Evolutionary conservation across 2,329 filamentous ascomycete genomes (phyloP).

Genomic region (Orbilia blumenaviensis): DNA sequence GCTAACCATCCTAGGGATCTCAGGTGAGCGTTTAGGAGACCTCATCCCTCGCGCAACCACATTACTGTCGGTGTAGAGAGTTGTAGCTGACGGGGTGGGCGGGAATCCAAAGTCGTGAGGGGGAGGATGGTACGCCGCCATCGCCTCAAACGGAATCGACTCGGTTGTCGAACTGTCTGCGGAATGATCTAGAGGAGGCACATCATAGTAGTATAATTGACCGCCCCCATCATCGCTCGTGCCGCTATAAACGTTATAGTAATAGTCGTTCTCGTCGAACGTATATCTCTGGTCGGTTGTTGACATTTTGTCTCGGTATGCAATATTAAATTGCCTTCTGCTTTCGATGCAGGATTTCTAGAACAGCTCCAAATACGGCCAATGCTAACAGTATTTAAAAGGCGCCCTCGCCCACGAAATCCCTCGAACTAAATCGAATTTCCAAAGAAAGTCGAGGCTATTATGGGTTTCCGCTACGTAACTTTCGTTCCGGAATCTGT

Average conservation of each 20-base stretch:
- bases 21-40: slow-evolving; percentile 49
- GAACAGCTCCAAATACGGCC: background rate
- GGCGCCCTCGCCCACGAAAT: background rate
- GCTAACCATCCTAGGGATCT: slow-evolving; percentile 34
- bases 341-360: slow-evolving; percentile 2
- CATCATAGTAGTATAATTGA: slow-evolving; percentile 43
- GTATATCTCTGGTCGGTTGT: slow-evolving; percentile 40
- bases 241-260: slow-evolving; percentile 44
- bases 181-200: slow-evolving; percentile 25
- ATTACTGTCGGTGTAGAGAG: slow-evolving; percentile 47
- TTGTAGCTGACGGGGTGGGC: slow-evolving; percentile 47
- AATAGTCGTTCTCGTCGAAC: slow-evolving; percentile 50
- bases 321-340: slow-evolving; percentile 14
- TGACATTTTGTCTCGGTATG: slow-evolving; percentile 24
- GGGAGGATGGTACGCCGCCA: slow-evolving; percentile 37
- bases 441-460: slow-evolving; percentile 40
- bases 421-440: slow-evolving; percentile 7
- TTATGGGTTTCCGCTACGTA: slow-evolving; percentile 33
- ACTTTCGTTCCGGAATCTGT: slow-evolving; percentile 40
- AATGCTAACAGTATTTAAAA: slow-evolving; percentile 17
- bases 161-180: slow-evolving; percentile 29
- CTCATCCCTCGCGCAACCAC: slow-evolving; percentile 43
- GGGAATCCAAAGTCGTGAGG: slow-evolving; percentile 46
- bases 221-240: slow-evolving; percentile 37
- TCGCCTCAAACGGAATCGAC: slow-evolving; percentile 30